Conservation (phyloP, 2,329 filamentous ascomycete species). For the Cladosporium sp. region DNA sequence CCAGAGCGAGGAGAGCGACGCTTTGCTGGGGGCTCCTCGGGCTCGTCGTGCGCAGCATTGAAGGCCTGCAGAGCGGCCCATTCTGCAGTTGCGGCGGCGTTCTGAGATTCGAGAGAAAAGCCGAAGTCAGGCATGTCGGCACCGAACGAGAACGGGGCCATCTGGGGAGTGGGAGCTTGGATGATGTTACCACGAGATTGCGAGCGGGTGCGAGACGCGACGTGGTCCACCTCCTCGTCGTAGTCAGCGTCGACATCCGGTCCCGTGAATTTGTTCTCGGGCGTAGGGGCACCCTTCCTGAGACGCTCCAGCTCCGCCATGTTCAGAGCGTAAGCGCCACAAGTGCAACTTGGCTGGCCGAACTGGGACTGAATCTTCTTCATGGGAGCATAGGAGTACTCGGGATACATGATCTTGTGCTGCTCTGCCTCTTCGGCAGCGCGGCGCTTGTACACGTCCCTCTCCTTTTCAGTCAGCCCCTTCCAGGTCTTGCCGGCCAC, state of each 20-base stretch:
- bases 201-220: background rate
- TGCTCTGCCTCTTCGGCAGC: conserved; percentile 3
- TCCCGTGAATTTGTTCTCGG: background rate
- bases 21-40: background rate
- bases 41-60: background rate
- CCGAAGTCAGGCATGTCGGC: background rate
- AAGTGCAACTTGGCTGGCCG: conserved; percentile 11
- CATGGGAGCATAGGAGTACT: conserved; percentile 10
- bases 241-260: background rate
- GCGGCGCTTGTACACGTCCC: background rate
- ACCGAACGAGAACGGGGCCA: background rate
- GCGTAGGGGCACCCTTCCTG: background rate
- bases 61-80: background rate
- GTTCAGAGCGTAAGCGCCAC: conserved; percentile 14
- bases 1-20: background rate
- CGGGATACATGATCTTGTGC: conserved; percentile 11
- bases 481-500: conserved; percentile 3
- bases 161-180: background rate
- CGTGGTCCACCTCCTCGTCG: background rate
- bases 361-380: conserved; percentile 7
- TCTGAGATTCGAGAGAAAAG: background rate
- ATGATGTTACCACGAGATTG: background rate
- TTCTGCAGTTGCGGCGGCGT: background rate
- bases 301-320: background rate
- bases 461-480: background rate